These are phyloP conservation scores for Ramaria sp. DNA, from an alignment of 768 basidiomycete species.

Conservation along the genomic window DNA sequence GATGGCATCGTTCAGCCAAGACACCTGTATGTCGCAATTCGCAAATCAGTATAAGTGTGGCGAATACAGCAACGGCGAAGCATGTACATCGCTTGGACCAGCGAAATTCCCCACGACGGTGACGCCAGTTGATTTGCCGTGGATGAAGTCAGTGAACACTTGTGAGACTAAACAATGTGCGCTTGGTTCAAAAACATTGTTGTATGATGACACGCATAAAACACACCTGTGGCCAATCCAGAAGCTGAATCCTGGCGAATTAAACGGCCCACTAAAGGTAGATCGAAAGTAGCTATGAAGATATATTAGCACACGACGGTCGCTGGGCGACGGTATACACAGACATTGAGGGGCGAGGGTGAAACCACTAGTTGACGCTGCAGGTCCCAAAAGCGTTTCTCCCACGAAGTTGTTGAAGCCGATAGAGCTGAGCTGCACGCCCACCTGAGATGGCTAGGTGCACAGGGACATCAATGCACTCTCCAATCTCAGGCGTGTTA, in stretches of 20 bases:
- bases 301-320: not conserved
- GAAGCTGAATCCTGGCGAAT: conserved; percentile 44
- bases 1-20: conserved; percentile 67
- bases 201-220: not conserved
- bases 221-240: conserved; percentile 33
- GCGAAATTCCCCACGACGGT: conserved; percentile 49
- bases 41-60: not conserved
- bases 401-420: conserved; percentile 50
- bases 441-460: conserved; percentile 61
- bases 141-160: conserved; percentile 64
- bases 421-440: conserved; percentile 50
- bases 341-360: conserved; percentile 38
- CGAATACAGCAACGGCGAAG: not conserved
- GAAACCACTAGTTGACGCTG: conserved; percentile 37
- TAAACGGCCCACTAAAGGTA: conserved; percentile 52
- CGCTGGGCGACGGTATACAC: not conserved
- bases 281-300: conserved; percentile 27
- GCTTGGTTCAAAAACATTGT: not conserved
- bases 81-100: conserved; percentile 42
- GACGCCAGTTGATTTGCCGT: conserved; percentile 51
- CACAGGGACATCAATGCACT: conserved; percentile 8
- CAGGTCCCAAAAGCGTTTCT: conserved; percentile 47
- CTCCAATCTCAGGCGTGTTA: not conserved
- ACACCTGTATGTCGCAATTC: conserved; percentile 30
- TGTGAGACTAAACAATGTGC: conserved; percentile 31